phyloP scores from a whole-genome alignment of 1,284 basidiomycete genomes.

The Singerocomus inundabilis region DNA sequence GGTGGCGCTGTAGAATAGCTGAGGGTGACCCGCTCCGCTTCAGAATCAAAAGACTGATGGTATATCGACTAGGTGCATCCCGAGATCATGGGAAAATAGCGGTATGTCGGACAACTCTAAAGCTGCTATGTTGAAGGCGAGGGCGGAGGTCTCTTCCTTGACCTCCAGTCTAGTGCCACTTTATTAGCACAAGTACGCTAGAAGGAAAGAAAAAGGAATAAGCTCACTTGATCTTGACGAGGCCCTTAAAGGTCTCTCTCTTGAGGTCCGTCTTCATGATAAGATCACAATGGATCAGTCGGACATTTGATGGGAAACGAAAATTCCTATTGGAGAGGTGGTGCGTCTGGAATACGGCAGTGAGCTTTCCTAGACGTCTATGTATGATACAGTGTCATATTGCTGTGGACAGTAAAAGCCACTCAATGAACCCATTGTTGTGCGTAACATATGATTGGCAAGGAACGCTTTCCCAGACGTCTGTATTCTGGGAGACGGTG shows the following conservation, averaged over 20 bases:
- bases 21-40: constrained; percentile 65
- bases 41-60: constrained; percentile 51
- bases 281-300: constrained; percentile 82
- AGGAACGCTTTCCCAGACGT: too few species aligned
- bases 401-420: not conserved
- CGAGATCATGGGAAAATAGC: constrained; percentile 58
- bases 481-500: too few species aligned
- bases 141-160: constrained; percentile 57
- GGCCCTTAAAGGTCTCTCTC: constrained; percentile 73
- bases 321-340: constrained; percentile 40
- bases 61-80: constrained; percentile 50
- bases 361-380: not conserved
- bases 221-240: constrained; percentile 69
- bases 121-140: constrained; percentile 74
- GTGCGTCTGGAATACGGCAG: constrained; percentile 6
- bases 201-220: not conserved
- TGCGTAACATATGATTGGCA: too few species aligned
- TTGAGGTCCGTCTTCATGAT: constrained; percentile 84
- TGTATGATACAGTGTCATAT: not conserved
- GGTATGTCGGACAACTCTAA: constrained; percentile 70
- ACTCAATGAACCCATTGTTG: too few species aligned
- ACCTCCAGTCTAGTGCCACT: constrained; percentile 64
- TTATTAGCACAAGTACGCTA: constrained; percentile 8
- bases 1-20: constrained; percentile 55
- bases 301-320: constrained; percentile 75